phyloP scores from a whole-genome alignment of 805 yeast species.

The Maudiozyma saulgeensis region DNA sequence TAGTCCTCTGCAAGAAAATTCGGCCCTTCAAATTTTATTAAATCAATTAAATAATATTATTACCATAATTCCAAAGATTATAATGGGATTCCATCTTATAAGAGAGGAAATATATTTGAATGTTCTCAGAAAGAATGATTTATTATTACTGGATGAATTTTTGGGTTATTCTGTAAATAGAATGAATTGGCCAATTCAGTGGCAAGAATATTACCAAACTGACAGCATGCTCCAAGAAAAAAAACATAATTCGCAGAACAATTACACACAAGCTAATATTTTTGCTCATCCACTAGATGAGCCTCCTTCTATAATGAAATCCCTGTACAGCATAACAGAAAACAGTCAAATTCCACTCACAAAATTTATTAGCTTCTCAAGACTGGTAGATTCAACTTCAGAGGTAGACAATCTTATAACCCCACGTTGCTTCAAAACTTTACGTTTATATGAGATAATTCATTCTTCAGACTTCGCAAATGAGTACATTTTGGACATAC shows the following conservation, averaged over 20 bases:
- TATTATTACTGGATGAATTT: constrained; percentile 39
- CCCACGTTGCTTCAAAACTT: constrained; percentile 53
- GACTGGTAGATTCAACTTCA: constrained; percentile 47
- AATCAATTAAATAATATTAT: not conserved
- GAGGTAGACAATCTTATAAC: constrained; percentile 49
- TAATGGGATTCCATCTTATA: constrained; percentile 61
- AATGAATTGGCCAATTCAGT: constrained; percentile 65
- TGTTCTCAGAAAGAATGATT: constrained; percentile 31
- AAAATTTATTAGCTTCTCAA: constrained; percentile 57
- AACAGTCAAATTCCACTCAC: constrained; percentile 22
- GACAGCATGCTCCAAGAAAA: not conserved
- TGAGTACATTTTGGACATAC: constrained; percentile 47
- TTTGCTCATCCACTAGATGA: constrained; percentile 27
- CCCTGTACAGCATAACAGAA: constrained; percentile 30
- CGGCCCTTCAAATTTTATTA: constrained; percentile 12
- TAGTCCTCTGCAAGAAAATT: not conserved
- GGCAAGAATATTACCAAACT: constrained; percentile 47
- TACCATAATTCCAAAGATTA: constrained; percentile 42
- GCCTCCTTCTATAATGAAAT: constrained; percentile 34
- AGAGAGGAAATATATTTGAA: constrained; percentile 68
- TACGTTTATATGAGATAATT: constrained; percentile 53
- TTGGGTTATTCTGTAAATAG: constrained; percentile 53
- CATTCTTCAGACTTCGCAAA: constrained; percentile 45
- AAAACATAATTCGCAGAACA: not conserved
- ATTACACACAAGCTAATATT: not conserved